Base-by-base conservation (phyloP, 305 asterid genomes). In the Ajuga reptans region DNA sequence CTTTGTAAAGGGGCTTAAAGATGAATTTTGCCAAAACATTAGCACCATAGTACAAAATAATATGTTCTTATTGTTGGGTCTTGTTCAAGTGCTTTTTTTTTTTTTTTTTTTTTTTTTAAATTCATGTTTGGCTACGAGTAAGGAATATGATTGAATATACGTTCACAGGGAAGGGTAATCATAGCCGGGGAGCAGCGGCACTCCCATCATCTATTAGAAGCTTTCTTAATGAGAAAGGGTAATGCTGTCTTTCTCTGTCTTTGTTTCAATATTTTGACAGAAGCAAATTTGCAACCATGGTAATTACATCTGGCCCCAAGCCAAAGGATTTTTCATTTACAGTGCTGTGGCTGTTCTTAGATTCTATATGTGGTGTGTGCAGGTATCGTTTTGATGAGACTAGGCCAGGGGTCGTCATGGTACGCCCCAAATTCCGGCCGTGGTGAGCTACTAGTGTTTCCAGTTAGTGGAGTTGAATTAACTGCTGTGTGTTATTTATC, bases 171-270 rank as follows among this genome's bases (percentile, higher is more conserved):
- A 88, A 81, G 72, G 97, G 97, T 52, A 91, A 83, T 68, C 94
- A 91, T 70, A 88, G 97, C 78, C 83, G 84, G 66, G 97, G 89
- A 68, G 82, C 81, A 71, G 89, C 95, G 75, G 83, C 95, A 21
- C 89, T 91, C 66, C 97, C 96, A 24, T 63, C 87, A 37, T 88
- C 91, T 45, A 64, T 88, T 68, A 88, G 91, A 81, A 80, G 81
- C 83, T 91, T 85, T 77, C 91, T 91, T 49, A 73, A 53, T 49
- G 90, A 82, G 63, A 88, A 87, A 18, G 77, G 95, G 96, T 88
- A 79, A 73, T 43, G 54, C 71, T 57, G 69, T 51, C 8, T 5
- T 58, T 37, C 7, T 5, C 5, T 39, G 41, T 68, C 27, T 21
- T 21, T 53, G 55, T 55, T 70, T 46, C 45, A 18, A 18, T 41